Evolutionary conservation across 2,329 filamentous ascomycete genomes (phyloP), one percentile per base, ranked within the genome.

Genomic region (Colletotrichum scovillei): DNA sequence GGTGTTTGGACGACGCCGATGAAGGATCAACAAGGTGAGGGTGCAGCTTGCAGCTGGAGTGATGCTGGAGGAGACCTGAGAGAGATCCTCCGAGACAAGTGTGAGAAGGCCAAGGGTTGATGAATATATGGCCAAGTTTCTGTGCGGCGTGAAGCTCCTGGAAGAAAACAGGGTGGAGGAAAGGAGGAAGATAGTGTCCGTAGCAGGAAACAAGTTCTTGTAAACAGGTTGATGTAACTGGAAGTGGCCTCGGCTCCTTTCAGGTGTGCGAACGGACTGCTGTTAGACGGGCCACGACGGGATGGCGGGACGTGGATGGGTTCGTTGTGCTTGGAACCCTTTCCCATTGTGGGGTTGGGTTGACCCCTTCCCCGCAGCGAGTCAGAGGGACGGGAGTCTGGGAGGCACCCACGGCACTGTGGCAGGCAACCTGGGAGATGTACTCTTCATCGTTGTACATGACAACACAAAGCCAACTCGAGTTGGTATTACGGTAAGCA

Each of bases 21-120:
- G 65, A 57, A 69, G 65, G 65, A 72, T 58, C 65, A 72, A 58
- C 49, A 63, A 28, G 49, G 65, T 63, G 65, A 67, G 52, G 52
- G 68, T 57, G 65, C 52, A 69, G 69, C n/a, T 62, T 57, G 56
- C 55, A 26, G 63, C 53, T 55, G 30, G 46, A 22, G 30, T 30
- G 9, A 46, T 55, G 58, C 38, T 63, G 30, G 42, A 32, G 30
- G 55, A 32, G 9, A 42, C 5, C 22, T 11, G 26, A 64, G 28
- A 22, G 8, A 8, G 42, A 19, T n/a, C 42, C 42, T 19, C 7
- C 42, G 42, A 49, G 42, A 49, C 19, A 9, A 49, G 6, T 53
- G 8, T n/a, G 28, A 38, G 35, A 28, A 22, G 26, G 22, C 26
- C 24, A 2, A 19, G 24, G 63, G 28, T 32, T 14, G 46, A 55